Conservation (phyloP, 176 grass and related monocot genomes). For the Eleusine indica region DNA sequence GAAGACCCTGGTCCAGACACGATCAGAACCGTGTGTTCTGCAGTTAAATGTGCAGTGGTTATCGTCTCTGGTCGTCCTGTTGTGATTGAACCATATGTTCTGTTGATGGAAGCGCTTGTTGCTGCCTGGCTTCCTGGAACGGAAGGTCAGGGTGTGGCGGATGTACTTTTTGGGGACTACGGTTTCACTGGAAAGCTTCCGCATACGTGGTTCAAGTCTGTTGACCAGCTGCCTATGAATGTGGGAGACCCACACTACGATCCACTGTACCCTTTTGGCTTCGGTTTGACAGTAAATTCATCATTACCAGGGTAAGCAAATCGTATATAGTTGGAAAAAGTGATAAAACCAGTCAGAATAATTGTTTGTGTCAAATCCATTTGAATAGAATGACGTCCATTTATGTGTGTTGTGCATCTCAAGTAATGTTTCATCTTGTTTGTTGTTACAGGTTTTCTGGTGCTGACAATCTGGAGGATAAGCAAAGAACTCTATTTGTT, state of each 20-base stretch:
- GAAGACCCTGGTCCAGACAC: constrained; percentile 83
- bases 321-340: not conserved
- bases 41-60: constrained; percentile 76
- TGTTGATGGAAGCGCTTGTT: constrained; percentile 80
- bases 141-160: constrained; percentile 83
- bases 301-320: constrained; percentile 55
- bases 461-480: constrained; percentile 12
- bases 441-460: constrained; percentile 48
- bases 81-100: constrained; percentile 78
- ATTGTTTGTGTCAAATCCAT: not conserved
- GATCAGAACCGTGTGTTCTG: constrained; percentile 69
- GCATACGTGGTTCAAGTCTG: constrained; percentile 81
- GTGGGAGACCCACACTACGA: constrained; percentile 77
- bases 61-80: constrained; percentile 82
- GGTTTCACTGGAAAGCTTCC: constrained; percentile 77
- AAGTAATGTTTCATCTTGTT: not conserved
- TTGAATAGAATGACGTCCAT: not conserved
- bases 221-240: constrained; percentile 91
- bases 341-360: not conserved
- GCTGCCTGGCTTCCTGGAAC: constrained; percentile 94
- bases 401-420: not conserved
- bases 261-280: constrained; percentile 84
- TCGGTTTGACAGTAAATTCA: constrained; percentile 70
- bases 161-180: constrained; percentile 90
- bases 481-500: not conserved